Evolutionary conservation across 495 filamentous ascomycete genomes (phyloP).

Genomic region (Xeromyces bisporus): DNA sequence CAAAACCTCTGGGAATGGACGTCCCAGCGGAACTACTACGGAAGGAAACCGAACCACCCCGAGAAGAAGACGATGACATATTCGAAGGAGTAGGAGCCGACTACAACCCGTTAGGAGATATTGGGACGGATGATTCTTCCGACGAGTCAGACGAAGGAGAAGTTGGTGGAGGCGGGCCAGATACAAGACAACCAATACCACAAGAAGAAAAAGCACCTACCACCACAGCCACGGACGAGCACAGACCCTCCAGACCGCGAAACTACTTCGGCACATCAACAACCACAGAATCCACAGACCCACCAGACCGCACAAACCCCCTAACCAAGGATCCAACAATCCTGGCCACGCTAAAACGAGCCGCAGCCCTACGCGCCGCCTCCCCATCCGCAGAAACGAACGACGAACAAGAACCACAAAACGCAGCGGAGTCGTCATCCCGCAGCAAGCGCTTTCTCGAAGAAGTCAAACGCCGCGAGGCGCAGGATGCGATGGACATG

Average conservation of each 20-base stretch:
- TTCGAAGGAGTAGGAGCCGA: conserved; percentile 76
- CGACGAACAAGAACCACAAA: conserved; percentile 20
- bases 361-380: conserved; percentile 48
- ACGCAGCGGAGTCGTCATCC: conserved; percentile 35
- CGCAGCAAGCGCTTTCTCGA: conserved; percentile 61
- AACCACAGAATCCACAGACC: conserved; percentile 15
- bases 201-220: conserved; percentile 12
- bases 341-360: conserved; percentile 70
- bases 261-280: conserved; percentile 26
- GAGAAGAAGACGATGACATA: conserved; percentile 52
- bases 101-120: conserved; percentile 70
- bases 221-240: conserved; percentile 4
- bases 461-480: conserved; percentile 34
- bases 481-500: conserved; percentile 79
- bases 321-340: conserved; percentile 57
- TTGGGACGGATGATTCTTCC: conserved; percentile 38
- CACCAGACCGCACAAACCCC: conserved; percentile 35
- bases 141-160: conserved; percentile 29
- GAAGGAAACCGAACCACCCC: conserved; percentile 16
- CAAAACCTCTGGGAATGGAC: conserved; percentile 60
- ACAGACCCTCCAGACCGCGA: conserved; percentile 12
- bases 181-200: neutral
- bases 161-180: too few relatives aligned
- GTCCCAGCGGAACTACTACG: conserved; percentile 40
- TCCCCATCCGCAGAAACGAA: conserved; percentile 13